phyloP scores from a whole-genome alignment of 2,329 filamentous ascomycete genomes.

The Pseudogymnoascus sp. region DNA sequence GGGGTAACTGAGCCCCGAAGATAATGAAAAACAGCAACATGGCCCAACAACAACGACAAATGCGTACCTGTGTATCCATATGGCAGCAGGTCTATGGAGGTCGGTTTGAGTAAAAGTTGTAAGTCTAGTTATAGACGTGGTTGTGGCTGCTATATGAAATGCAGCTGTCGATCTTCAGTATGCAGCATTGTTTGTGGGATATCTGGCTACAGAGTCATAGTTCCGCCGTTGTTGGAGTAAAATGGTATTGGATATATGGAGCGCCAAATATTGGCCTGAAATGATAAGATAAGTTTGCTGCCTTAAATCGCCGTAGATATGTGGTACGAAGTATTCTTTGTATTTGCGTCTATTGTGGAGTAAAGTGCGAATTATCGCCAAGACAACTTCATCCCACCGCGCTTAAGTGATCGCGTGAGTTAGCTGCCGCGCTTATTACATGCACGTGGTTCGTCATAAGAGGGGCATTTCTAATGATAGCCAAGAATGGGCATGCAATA shows the following conservation, averaged over 20 bases:
- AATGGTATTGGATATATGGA: background rate
- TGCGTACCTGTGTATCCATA: constrained; percentile 9
- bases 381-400: constrained; percentile 9
- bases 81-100: background rate
- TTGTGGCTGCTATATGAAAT: constrained; percentile 3
- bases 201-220: constrained; percentile 7
- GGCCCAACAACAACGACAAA: background rate
- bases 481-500: background rate
- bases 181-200: constrained; percentile 7
- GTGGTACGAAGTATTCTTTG: background rate
- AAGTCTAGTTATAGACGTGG: background rate
- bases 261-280: background rate
- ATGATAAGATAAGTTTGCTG: background rate
- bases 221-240: background rate
- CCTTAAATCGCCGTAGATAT: background rate
- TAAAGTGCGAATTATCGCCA: constrained; percentile 9
- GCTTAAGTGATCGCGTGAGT: constrained; percentile 9
- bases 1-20: background rate
- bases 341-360: constrained; percentile 7
- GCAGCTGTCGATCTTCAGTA: constrained; percentile 9
- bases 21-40: background rate
- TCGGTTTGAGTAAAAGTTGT: constrained; percentile 7
- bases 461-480: background rate
- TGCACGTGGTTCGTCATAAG: constrained; percentile 2
- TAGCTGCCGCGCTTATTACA: constrained; percentile 5